Evolutionary conservation across 306 rosid genomes (phyloP).

Genomic region (Casuarina glauca): DNA sequence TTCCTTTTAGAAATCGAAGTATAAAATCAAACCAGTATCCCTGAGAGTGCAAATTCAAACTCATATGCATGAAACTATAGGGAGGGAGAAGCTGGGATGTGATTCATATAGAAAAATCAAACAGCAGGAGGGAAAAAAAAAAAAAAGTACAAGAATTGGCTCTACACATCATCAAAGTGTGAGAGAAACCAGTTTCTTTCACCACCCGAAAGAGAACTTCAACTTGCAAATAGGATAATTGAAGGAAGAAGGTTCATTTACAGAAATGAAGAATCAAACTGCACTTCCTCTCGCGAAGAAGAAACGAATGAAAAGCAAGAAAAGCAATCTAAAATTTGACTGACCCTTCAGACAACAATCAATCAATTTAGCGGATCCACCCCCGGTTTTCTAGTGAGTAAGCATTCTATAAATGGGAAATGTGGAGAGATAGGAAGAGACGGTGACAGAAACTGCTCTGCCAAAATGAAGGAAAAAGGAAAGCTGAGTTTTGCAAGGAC

Average conservation of each 20-base stretch:
- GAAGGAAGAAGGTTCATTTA: background rate
- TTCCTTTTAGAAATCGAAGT: background rate
- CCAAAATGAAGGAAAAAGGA: background rate
- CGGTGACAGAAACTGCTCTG: background rate
- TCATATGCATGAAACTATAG: background rate
- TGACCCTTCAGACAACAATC: background rate
- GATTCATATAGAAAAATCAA: background rate
- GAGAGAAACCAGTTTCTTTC: background rate
- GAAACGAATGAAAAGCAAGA: no score
- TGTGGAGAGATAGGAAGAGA: background rate
- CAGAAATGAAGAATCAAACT: background rate
- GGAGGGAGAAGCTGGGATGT: background rate
- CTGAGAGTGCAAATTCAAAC: no score
- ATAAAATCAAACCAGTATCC: no score
- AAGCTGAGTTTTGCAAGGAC: background rate
- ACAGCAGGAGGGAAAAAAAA: background rate
- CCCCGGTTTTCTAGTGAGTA: background rate
- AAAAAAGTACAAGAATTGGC: background rate
- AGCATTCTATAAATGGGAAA: background rate
- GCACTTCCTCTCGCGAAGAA: background rate
- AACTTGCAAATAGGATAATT: background rate
- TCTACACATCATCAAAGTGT: background rate
- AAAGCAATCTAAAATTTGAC: background rate
- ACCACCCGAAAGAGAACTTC: background rate
- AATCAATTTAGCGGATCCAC: background rate